phyloP scores from a whole-genome alignment of 2,329 filamentous ascomycete genomes.

The Pseudogymnoascus pannorum region DNA sequence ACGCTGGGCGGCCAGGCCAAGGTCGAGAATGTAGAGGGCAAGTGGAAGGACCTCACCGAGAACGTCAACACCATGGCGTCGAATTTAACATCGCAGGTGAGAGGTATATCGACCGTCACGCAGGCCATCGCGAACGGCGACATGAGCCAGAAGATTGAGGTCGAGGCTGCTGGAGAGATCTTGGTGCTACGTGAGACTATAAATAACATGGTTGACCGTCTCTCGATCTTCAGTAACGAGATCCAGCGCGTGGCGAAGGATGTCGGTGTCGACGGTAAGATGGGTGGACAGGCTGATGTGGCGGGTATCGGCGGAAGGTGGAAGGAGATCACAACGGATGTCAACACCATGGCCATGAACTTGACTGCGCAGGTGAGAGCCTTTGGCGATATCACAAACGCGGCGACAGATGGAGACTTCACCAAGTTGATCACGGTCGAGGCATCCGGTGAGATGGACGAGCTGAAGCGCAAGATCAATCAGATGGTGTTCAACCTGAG shows the following conservation, averaged over 20 bases:
- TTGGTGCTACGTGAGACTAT: conserved; percentile 91
- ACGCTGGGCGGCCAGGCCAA: conserved; percentile 89
- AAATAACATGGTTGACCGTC: conserved; percentile 95
- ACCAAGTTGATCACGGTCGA: conserved; percentile 95
- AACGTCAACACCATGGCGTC: conserved; percentile 75
- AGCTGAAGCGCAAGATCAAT: conserved; percentile 98
- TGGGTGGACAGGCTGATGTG: conserved; percentile 94
- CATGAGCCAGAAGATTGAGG: conserved; percentile 92
- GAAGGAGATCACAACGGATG: conserved; percentile 82
- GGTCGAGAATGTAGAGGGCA: conserved; percentile 91
- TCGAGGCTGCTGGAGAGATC: conserved; percentile 92
- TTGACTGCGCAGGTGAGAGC: conserved; percentile 94
- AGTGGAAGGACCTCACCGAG: conserved; percentile 95
- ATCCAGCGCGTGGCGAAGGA: conserved; percentile 94
- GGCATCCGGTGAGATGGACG: conserved; percentile 97
- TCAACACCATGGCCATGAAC: conserved; percentile 46
- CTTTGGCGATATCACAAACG: conserved; percentile 97
- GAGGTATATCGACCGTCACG: conserved; percentile 88
- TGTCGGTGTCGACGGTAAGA: conserved; percentile 95
- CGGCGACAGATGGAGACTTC: conserved; percentile 94
- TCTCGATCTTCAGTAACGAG: conserved; percentile 94
- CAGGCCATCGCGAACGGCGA: conserved; percentile 93
- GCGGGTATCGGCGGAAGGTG: conserved; percentile 87
- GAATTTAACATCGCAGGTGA: conserved; percentile 65
- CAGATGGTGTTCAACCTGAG: conserved; percentile 96